Percentiles rank a stretch among this genome's conserved stretches.
phyloP scores from a whole-genome alignment of 2,329 filamentous ascomycete species.

The Phaeomoniella chlamydospora region DNA sequence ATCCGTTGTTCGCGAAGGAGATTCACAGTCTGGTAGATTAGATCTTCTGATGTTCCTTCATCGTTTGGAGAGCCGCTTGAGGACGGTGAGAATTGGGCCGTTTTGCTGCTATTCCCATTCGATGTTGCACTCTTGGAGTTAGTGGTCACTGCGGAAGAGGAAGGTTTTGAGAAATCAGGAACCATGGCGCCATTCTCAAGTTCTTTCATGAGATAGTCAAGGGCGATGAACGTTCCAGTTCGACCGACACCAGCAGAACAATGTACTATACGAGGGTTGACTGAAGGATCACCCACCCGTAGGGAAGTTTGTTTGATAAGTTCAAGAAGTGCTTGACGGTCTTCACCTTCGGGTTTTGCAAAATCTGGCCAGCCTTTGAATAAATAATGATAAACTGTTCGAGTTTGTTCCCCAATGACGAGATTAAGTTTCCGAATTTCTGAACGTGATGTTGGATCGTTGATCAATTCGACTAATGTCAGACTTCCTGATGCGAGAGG shows the following conservation, averaged over 20 bases:
- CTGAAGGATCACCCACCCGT: conserved; percentile 26
- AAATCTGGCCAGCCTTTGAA: conserved; percentile 89
- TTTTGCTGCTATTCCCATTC: neutral
- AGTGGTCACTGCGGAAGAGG: neutral
- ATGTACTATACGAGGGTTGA: conserved; percentile 68
- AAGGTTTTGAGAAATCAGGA: conserved; percentile 3
- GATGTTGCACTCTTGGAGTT: neutral
- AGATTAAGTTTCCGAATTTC: conserved; percentile 61
- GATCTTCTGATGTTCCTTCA: conserved; percentile 38
- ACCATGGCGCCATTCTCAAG: conserved; percentile 59
- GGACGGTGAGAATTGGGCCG: too few species aligned
- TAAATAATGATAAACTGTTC: conserved; percentile 66
- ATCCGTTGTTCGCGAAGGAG: conserved; percentile 71
- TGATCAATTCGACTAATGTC: conserved; percentile 39
- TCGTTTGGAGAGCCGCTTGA: neutral
- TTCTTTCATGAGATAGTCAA: conserved; percentile 83
- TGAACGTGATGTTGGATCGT: conserved; percentile 43
- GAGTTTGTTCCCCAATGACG: conserved; percentile 34
- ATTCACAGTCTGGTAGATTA: conserved; percentile 68
- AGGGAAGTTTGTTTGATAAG: conserved; percentile 33
- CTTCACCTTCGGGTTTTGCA: conserved; percentile 51
- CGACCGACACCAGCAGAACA: conserved; percentile 88
- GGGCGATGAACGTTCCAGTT: conserved; percentile 86
- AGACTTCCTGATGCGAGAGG: conserved; percentile 39
- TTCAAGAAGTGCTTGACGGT: conserved; percentile 34